phyloP scores from a whole-genome alignment of 139 green algal species.

The Spirogloea muscicola region DNA sequence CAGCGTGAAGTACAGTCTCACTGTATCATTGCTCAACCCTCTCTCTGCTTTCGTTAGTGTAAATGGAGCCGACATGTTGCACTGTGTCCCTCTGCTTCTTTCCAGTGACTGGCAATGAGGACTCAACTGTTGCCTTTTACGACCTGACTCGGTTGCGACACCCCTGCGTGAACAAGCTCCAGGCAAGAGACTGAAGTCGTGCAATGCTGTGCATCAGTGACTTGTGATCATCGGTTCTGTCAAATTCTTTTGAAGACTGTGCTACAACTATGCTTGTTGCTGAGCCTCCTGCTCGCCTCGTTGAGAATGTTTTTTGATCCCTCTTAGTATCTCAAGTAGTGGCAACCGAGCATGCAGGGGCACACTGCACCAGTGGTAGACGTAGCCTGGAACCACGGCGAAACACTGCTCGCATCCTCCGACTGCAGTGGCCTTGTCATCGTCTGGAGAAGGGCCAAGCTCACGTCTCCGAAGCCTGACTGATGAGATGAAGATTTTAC shows the following conservation, averaged over 20 bases:
- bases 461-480: too few relatives aligned
- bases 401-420: slow-evolving; percentile 33
- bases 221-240: not conserved
- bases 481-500: too few relatives aligned
- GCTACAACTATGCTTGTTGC: not conserved
- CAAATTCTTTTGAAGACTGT: not conserved
- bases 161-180: not conserved
- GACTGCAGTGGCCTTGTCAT: slow-evolving; percentile 36
- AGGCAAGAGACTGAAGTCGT: not conserved
- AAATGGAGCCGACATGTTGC: too few relatives aligned
- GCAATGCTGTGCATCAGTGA: not conserved
- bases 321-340: not conserved
- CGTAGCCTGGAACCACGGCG: slow-evolving; percentile 24
- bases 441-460: too few relatives aligned
- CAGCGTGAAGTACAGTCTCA: too few relatives aligned
- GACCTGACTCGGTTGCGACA: slow-evolving; percentile 9
- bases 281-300: too few relatives aligned
- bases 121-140: slow-evolving; percentile 32
- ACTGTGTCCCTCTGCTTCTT: too few relatives aligned
- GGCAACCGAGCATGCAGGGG: slow-evolving; percentile 12
- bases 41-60: slow-evolving; percentile 12
- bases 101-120: slow-evolving; percentile 33
- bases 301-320: too few relatives aligned
- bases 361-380: slow-evolving; percentile 34
- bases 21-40: not conserved